Percentiles rank a stretch among this genome's conserved stretches.
Conservation (phyloP, 2,329 filamentous ascomycete genomes). For the Orbilia blumenaviensis region DNA sequence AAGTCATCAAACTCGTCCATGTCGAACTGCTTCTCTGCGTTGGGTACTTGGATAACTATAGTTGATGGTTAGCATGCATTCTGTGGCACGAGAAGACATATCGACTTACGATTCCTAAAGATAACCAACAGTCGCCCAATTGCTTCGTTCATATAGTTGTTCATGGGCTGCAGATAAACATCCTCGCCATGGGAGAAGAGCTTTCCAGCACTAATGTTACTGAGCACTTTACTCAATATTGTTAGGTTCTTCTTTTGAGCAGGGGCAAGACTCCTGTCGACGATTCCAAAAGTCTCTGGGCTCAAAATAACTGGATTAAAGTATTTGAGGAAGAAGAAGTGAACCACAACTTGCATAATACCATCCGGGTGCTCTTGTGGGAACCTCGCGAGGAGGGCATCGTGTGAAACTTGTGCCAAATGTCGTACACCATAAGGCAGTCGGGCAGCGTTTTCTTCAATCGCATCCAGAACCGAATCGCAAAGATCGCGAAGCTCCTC, state of each 20-base stretch:
- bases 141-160: conserved; percentile 87
- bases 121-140: conserved; percentile 80
- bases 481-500: conserved; percentile 93
- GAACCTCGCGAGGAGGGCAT: conserved; percentile 79
- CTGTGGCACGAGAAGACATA: neutral
- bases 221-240: conserved; percentile 89
- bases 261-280: conserved; percentile 87
- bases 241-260: conserved; percentile 90
- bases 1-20: conserved; percentile 99
- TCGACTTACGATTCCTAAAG: conserved; percentile 53
- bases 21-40: conserved; percentile 91
- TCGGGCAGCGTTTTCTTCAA: conserved; percentile 83
- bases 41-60: conserved; percentile 79
- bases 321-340: conserved; percentile 95
- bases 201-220: conserved; percentile 86
- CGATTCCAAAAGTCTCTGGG: conserved; percentile 90
- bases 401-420: conserved; percentile 84
- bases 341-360: conserved; percentile 82
- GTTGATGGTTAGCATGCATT: conserved; percentile 59
- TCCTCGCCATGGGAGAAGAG: conserved; percentile 88
- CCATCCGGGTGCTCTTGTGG: conserved; percentile 79
- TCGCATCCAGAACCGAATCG: conserved; percentile 82
- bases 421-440: conserved; percentile 95
- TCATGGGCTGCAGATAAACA: conserved; percentile 92
- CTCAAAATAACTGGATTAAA: conserved; percentile 87